Evolutionary conservation across 192 early-diverging fungal species (phyloP), one percentile per base, ranked within the genome.

Genomic region (Podila epigama): DNA sequence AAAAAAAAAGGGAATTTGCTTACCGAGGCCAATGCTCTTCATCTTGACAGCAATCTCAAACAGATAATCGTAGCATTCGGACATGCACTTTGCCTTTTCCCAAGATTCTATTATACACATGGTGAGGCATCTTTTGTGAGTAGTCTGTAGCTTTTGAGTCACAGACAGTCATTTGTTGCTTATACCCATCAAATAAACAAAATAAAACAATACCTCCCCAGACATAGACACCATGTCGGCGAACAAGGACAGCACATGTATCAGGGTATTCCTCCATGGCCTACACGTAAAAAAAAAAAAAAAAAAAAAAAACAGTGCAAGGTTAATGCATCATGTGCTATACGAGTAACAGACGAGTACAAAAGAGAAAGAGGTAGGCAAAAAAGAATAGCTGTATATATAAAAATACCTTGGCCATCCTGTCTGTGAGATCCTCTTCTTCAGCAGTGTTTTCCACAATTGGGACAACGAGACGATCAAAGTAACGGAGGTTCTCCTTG

Each of bases 81-180:
- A 82, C 97, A 99, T 99, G 39, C 91, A 91, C 80, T 99, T 99
- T 53, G 97, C 95, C 84, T 97, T 95, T 83, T 97, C 91, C 97
- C 97, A 97, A 16, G 84, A 86, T 86, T 94, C 91, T 89, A 69
- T 16, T 13, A 7, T 52, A 51, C 40, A 12, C 44, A 41, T 15
- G 31, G 22, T 12, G 27, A 39, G 48, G 20, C n/a, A 41, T 5
- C 31, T 20, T 29, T 33, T 41, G 31, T 59, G n/a, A n/a, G n/a
- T n/a, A n/a, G n/a, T n/a, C n/a, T n/a, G n/a, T 34, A 25, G 20
- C 2, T 37, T 20, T n/a, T 34, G 33, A 32, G 33, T 40, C 42
- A n/a, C 22, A 25, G 5, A 48, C n/a, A n/a, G n/a, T n/a, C n/a
- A n/a, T n/a, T n/a, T n/a, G n/a, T n/a, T n/a, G n/a, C n/a, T n/a